Percentiles rank a stretch among this genome's conserved stretches.
Evolutionary conservation across 2,329 filamentous ascomycete species (phyloP).

Genomic region (Cladosporium austrohemisphaericum): DNA sequence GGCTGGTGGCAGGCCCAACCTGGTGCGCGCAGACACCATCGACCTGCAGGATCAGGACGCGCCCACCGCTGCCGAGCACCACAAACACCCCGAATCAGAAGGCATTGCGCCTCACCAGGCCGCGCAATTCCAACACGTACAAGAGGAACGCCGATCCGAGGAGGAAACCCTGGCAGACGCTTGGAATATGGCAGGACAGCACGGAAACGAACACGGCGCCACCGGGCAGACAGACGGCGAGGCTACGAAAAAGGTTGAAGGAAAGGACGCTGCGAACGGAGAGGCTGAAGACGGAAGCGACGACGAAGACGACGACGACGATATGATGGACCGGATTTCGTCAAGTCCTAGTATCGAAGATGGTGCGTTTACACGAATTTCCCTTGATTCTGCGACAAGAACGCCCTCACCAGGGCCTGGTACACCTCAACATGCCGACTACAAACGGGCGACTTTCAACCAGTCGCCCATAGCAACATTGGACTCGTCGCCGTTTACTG

Average conservation of each 20-base stretch:
- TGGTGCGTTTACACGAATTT: slow-evolving; percentile 68
- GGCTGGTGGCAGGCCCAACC: slow-evolving; percentile 12
- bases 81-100: slow-evolving; percentile 53
- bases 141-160: slow-evolving; percentile 67
- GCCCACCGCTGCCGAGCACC: slow-evolving; percentile 81
- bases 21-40: slow-evolving; percentile 68
- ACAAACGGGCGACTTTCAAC: slow-evolving; percentile 29
- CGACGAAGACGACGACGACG: slow-evolving; percentile 73
- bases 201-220: slow-evolving; percentile 41
- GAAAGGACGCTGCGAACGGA: slow-evolving; percentile 29
- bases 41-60: slow-evolving; percentile 83
- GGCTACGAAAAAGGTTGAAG: slow-evolving; percentile 25
- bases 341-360: slow-evolving; percentile 98
- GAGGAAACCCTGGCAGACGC: slow-evolving; percentile 64
- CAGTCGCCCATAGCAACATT: slow-evolving; percentile 29
- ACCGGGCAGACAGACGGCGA: slow-evolving; percentile 50
- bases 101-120: slow-evolving; percentile 77
- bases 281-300: slow-evolving; percentile 36
- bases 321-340: slow-evolving; percentile 98
- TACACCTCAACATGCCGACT: slow-evolving; percentile 14
- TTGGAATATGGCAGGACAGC: slow-evolving; percentile 41
- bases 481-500: slow-evolving; percentile 42
- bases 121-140: slow-evolving; percentile 74
- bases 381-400: neutral
- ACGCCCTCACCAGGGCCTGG: slow-evolving; percentile 3